These are phyloP conservation scores for Phanerodontia chrysosporium DNA, from an alignment of 768 basidiomycete genomes.

Conservation along the genomic window DNA sequence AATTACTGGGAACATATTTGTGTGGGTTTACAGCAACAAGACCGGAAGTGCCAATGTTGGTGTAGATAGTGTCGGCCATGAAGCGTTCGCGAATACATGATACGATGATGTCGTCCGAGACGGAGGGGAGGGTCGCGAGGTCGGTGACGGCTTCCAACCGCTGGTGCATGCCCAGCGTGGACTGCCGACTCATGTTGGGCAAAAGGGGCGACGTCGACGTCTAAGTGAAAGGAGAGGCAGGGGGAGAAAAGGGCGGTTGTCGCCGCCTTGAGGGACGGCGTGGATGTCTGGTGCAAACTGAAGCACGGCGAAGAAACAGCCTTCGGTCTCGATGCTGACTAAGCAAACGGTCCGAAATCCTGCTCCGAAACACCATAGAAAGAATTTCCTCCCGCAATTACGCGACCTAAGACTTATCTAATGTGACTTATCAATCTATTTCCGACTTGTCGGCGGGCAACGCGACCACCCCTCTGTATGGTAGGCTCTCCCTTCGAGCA, in stretches of 20 bases:
- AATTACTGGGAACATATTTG: conserved; percentile 81
- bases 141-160: conserved; percentile 70
- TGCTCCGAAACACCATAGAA: neutral
- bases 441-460: neutral
- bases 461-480: neutral
- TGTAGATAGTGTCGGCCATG: conserved; percentile 81
- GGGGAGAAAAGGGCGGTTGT: conserved; percentile 6
- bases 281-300: conserved; percentile 10
- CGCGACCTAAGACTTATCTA: neutral
- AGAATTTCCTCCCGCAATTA: neutral
- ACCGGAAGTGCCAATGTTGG: conserved; percentile 61
- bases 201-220: neutral
- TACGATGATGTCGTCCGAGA: conserved; percentile 83
- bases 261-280: conserved; percentile 14
- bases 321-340: conserved; percentile 14
- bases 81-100: conserved; percentile 84
- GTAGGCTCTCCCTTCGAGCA: conserved; percentile 16
- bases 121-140: conserved; percentile 59
- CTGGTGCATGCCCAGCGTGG: conserved; percentile 50
- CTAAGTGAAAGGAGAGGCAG: conserved; percentile 9
- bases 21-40: conserved; percentile 91
- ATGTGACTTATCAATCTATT: too few relatives aligned
- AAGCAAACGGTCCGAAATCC: conserved; percentile 1
- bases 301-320: conserved; percentile 10
- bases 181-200: conserved; percentile 39